These are phyloP conservation scores for Diaporthe humulicola DNA, from an alignment of 2,329 filamentous ascomycete species.

Conservation along the genomic window DNA sequence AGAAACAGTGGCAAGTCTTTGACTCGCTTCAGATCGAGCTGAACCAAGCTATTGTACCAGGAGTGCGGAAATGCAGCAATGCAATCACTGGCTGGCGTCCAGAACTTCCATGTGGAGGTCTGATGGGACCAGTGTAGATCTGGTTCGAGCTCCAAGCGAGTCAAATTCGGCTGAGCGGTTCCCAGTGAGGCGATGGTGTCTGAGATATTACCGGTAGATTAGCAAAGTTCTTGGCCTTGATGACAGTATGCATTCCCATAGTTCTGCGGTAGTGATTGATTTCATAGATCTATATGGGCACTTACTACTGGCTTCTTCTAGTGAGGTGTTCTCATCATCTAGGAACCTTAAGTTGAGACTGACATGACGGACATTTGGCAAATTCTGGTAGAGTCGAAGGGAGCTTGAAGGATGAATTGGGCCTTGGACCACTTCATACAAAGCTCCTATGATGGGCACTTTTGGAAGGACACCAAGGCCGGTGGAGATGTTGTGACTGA, in stretches of 20 bases:
- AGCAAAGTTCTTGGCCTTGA: background rate
- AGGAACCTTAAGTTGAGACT: background rate
- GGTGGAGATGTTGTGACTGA: background rate
- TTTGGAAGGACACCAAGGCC: background rate
- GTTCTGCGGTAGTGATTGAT: background rate
- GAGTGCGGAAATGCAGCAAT: background rate
- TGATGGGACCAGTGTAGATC: background rate
- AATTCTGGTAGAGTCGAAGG: background rate
- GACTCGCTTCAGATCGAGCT: background rate
- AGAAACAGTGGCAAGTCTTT: background rate
- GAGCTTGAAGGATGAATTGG: background rate
- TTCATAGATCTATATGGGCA: background rate
- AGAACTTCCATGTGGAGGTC: fast-evolving
- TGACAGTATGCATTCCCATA: background rate
- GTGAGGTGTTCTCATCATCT: background rate
- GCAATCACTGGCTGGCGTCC: background rate
- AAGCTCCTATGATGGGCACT: background rate
- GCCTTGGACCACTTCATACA: background rate
- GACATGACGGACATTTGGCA: background rate
- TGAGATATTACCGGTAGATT: background rate
- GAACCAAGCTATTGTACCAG: background rate
- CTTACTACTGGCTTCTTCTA: background rate
- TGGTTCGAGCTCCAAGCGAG: background rate
- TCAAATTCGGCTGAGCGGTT: background rate
- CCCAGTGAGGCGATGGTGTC: background rate